Percentiles rank a stretch among this genome's conserved stretches.
These are phyloP conservation scores for Nannizziopsis barbatae DNA, from an alignment of 2,329 filamentous ascomycete genomes.

Conservation along the genomic window DNA sequence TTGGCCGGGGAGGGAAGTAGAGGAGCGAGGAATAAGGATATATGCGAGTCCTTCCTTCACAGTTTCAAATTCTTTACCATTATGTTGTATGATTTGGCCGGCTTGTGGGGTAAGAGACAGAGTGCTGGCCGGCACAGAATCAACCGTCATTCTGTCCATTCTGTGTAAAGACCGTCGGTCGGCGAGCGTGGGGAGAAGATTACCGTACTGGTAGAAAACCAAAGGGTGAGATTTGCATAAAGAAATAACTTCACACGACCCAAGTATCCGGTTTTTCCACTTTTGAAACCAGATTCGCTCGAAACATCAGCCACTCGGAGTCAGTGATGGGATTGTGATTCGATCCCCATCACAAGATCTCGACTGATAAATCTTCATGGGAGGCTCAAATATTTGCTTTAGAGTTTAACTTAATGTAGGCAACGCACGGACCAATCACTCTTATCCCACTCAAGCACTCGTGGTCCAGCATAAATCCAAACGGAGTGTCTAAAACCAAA, in stretches of 20 bases:
- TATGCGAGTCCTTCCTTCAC: constrained; percentile 57
- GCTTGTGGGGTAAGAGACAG: constrained; percentile 13
- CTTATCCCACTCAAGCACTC: no score
- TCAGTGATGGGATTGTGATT: no score
- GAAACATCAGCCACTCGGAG: constrained; percentile 1
- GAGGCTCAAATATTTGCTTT: no score
- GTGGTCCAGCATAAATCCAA: no score
- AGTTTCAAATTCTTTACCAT: constrained; percentile 46
- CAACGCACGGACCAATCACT: no score
- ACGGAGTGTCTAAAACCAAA: no score
- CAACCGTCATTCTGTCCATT: constrained; percentile 14
- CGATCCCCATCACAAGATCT: no score
- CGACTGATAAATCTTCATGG: no score
- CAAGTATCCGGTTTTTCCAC: neutral
- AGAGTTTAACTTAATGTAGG: no score
- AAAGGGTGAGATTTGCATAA: neutral
- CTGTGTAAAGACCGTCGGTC: neutral
- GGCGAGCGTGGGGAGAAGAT: neutral
- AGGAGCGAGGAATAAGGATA: constrained; percentile 51
- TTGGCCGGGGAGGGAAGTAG: constrained; percentile 25
- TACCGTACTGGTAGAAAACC: neutral
- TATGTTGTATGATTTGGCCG: constrained; percentile 31
- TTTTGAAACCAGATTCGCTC: neutral
- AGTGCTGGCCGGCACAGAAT: constrained; percentile 17
- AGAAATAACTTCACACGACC: neutral